Percentiles rank a stretch among this genome's conserved stretches.
Conservation (phyloP, 495 filamentous ascomycete species). For the Neurospora sp. region DNA sequence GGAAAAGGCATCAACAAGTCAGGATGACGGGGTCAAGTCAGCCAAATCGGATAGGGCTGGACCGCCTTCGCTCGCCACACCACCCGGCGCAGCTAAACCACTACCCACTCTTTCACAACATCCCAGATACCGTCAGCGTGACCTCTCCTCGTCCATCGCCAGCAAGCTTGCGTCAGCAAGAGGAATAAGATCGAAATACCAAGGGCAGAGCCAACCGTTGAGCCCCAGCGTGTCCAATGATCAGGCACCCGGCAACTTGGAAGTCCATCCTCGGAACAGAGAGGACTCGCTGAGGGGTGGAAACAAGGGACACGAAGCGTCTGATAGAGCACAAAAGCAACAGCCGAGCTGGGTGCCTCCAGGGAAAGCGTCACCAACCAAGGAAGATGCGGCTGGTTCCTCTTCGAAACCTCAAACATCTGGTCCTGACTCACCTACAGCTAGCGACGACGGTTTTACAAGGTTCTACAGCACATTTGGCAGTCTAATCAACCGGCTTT, state of each 20-base stretch:
- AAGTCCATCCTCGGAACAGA: conserved; percentile 40
- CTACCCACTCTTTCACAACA: conserved; percentile 37
- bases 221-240: conserved; percentile 65
- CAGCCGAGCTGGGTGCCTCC: conserved; percentile 35
- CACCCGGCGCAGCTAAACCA: conserved; percentile 22
- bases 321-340: conserved; percentile 21
- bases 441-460: conserved; percentile 71
- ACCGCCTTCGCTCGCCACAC: conserved; percentile 14
- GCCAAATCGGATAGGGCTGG: conserved; percentile 11
- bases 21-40: conserved; percentile 5
- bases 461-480: conserved; percentile 86
- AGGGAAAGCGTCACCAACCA: conserved; percentile 10
- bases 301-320: conserved; percentile 28
- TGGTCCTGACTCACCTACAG: not conserved
- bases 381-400: conserved; percentile 15
- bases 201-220: conserved; percentile 40
- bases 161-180: conserved; percentile 83
- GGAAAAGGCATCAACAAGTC: conserved; percentile 20
- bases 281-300: conserved; percentile 27
- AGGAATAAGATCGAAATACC: conserved; percentile 66
- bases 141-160: conserved; percentile 74
- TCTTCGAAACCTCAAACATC: conserved; percentile 8
- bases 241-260: conserved; percentile 64
- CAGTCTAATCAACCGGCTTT: conserved; percentile 68
- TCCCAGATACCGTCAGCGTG: conserved; percentile 47